Base-by-base conservation (phyloP, 2,329 filamentous ascomycete genomes). In the Sordariomycetes sp. region DNA sequence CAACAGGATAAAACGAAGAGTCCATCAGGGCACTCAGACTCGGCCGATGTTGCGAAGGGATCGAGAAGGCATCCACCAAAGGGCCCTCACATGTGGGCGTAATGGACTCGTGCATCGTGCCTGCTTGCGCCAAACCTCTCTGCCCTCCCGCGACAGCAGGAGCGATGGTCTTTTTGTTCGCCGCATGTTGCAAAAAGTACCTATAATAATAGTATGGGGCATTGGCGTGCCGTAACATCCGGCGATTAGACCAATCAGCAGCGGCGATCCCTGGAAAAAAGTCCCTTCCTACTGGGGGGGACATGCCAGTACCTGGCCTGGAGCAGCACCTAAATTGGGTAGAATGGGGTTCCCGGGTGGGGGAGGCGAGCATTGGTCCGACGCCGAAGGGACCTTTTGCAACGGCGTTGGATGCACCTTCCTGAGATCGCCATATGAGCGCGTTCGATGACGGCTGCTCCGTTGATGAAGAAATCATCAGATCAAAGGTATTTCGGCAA, bases 341-440 rank as follows among this genome's bases (percentile, higher is more conserved):
- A 36, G 22, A 34, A 42, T 13, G 25, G 42, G 39, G 54, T 22
- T 20, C 45, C n/a, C 50, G 32, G n/a, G 42, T 50, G 42, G 54
- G 54, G 54, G 42, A 35, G 54, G 34, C 42, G 25, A 22, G 32
- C 50, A 48, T 51, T 56, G 42, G 42, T 51, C 32, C 36, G 17
- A 56, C 39, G 25, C 54, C 34, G 54, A 56, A 56, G 42, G 54
- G 34, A 55, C 39, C 34, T 56, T 56, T 56, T 56, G 54, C 39
- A 36, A 28, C 22, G 25, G 36, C 34, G 6, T 25, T 45, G 15
- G 53, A 32, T 36, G 45, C 45, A 50, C 54, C 54, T 56, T 32
- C 50, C 54, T 35, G 25, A 51, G 39, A 15, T 51, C 28, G 34
- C 54, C 42, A 17, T 20, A 50, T 6, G 22, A 24, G 45, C 22